Percentiles rank a stretch among this genome's conserved stretches.
Evolutionary conservation across 1,284 basidiomycete genomes (phyloP).

Genomic region (Sporisorium reilianum): DNA sequence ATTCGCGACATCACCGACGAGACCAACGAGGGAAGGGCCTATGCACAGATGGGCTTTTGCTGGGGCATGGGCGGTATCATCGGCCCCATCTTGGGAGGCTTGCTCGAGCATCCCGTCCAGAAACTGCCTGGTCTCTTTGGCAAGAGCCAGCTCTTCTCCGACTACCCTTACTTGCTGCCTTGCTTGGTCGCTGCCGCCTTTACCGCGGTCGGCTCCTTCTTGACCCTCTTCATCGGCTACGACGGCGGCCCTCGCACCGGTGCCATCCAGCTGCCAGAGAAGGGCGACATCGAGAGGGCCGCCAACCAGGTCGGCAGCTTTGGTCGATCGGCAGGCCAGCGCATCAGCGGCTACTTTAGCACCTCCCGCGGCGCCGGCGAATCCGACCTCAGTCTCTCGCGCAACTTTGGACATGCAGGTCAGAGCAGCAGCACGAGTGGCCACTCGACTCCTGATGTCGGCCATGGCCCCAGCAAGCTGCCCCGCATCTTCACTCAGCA

Average conservation of each 20-base stretch:
- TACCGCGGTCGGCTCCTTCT: conserved; percentile 77
- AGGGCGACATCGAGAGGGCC: conserved; percentile 52
- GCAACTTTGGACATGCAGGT: conserved; percentile 16
- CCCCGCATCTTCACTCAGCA: conserved; percentile 63
- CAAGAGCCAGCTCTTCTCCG: conserved; percentile 75
- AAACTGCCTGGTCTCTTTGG: conserved; percentile 85
- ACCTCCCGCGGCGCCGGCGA: conserved; percentile 34
- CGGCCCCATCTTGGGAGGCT: conserved; percentile 80
- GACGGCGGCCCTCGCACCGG: conserved; percentile 75
- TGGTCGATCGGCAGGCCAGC: conserved; percentile 55
- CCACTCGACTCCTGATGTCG: conserved; percentile 20
- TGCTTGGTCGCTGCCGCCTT: conserved; percentile 75
- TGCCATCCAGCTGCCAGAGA: conserved; percentile 59
- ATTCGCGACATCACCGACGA: conserved; percentile 88
- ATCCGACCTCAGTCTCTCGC: conserved; percentile 44
- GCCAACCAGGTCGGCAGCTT: conserved; percentile 51
- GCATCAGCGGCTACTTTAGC: conserved; percentile 62
- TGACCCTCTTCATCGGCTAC: conserved; percentile 87
- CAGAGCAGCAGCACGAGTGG: conserved; percentile 14
- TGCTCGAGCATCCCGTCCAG: conserved; percentile 75
- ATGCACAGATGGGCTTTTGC: conserved; percentile 91
- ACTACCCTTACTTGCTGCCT: conserved; percentile 91
- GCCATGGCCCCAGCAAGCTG: conserved; percentile 25
- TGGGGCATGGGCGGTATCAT: conserved; percentile 90
- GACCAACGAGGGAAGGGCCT: conserved; percentile 91